Base-by-base conservation (phyloP, 257 asterid species). In the Plantago ovata region DNA sequence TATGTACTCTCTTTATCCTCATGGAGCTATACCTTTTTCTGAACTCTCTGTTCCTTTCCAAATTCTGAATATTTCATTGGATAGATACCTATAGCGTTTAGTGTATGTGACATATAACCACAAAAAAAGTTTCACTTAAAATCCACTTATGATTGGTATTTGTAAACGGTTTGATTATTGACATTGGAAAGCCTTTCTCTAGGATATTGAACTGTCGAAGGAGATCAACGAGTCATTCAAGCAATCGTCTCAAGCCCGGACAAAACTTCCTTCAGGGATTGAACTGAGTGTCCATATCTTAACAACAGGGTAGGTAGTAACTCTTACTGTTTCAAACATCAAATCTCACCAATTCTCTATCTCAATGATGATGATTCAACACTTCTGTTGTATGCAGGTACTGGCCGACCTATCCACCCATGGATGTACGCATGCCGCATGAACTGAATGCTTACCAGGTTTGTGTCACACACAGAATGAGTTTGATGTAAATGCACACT, bases 381-480 rank as follows among this genome's bases (percentile, higher is more conserved):
- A 50, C 18, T 13, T 80, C 52, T 38, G 61, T 62, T 53, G 46
- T 21, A 44, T 82, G 68, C 79, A 92, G 98, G 63, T 93, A 89
- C 75, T 93, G 99, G 99, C 99, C 99, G 59, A 93, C 99, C 41
- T 93, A 93, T 76, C 95, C 99, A 57, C 99, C 99, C 62, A 86
- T 93, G 99, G 99, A 89, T 67, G 84, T 93, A 52, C 87, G 93
- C 61, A 79, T 93, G 72, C 99, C 99, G 32, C 97, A 84, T 51
- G 97, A 93, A 68, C 95, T 89, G 64, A 93, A 86, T 69, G 95
- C 79, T 60, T 93, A 89, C 73, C 99, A 93, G 97, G 97, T 93
- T 70, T 72, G 72, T 58, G 45, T 24, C 60, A 14, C 24, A 32
- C 53, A 52, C 46, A 13, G 33, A 52, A 48, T 33, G 23, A 77